Conservation (phyloP, 2,329 filamentous ascomycete genomes). For the Talaromyces marneffei region DNA sequence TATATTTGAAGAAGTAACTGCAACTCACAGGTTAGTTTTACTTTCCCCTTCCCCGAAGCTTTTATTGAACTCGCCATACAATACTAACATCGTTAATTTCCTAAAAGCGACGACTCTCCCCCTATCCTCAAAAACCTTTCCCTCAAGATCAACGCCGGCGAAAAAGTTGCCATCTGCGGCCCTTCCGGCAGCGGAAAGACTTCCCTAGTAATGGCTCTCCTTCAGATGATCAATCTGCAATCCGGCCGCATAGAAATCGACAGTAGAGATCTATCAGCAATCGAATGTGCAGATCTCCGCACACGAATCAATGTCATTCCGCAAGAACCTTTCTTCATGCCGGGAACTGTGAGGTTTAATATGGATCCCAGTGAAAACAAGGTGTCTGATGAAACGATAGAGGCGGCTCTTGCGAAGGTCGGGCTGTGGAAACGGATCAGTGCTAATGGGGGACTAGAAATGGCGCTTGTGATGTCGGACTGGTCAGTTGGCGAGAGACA, state of each 20-base stretch:
- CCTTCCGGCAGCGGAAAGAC: slow-evolving; percentile 34
- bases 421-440: slow-evolving; percentile 32
- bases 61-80: not conserved
- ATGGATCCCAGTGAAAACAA: slow-evolving; percentile 31
- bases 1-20: slow-evolving; percentile 39
- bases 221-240: slow-evolving; percentile 38
- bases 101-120: too few relatives aligned
- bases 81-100: slow-evolving; percentile 15
- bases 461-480: slow-evolving; percentile 42
- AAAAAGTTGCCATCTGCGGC: slow-evolving; percentile 40
- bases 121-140: slow-evolving; percentile 44
- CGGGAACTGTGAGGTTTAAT: slow-evolving; percentile 36
- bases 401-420: slow-evolving; percentile 33
- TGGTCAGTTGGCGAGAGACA: slow-evolving; percentile 58
- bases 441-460: slow-evolving; percentile 29
- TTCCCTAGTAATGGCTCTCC: slow-evolving; percentile 36
- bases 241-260: slow-evolving; percentile 40
- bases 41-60: too few relatives aligned
- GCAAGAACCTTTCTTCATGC: slow-evolving; percentile 41
- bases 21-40: slow-evolving; percentile 38
- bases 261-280: slow-evolving; percentile 33
- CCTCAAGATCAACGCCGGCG: slow-evolving; percentile 38
- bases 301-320: slow-evolving; percentile 38
- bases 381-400: slow-evolving; percentile 29
- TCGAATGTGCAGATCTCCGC: slow-evolving; percentile 36